phyloP scores from a whole-genome alignment of 352 stramenopile genomes.

The Globisporangium recalcitrans region DNA sequence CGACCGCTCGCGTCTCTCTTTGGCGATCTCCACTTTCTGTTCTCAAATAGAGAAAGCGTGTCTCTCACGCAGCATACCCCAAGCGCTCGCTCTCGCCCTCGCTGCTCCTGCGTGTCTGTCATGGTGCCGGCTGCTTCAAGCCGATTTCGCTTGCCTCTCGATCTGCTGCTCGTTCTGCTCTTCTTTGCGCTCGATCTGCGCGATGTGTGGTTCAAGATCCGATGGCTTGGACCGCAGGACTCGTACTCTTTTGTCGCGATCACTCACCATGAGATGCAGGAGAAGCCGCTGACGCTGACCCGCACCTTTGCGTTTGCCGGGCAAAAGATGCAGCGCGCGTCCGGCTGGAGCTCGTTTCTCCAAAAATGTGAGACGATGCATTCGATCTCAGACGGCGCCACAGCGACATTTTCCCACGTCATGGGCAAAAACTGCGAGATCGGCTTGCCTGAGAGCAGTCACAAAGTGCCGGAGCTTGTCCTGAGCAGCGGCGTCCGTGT shows the following conservation, averaged over 20 bases:
- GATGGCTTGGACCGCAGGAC: constrained; percentile 40
- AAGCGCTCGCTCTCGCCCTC: neutral
- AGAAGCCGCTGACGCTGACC: constrained; percentile 1
- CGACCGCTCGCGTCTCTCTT: neutral
- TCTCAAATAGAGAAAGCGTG: neutral
- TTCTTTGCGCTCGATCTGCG: constrained; percentile 39
- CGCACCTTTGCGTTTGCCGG: constrained; percentile 14
- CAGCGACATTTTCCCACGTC: constrained; percentile 23
- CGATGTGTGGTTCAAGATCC: constrained; percentile 56
- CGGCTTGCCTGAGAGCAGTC: constrained; percentile 18
- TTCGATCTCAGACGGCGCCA: constrained; percentile 14
- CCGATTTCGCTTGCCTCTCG: constrained; percentile 10
- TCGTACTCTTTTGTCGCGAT: constrained; percentile 33
- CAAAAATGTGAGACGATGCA: constrained; percentile 34
- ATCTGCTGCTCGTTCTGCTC: constrained; percentile 26
- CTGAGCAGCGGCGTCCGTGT: constrained; percentile 36
- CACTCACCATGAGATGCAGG: constrained; percentile 22
- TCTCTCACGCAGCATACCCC: neutral
- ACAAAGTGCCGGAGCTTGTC: constrained; percentile 29
- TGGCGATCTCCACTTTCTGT: neutral
- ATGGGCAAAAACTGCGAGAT: constrained; percentile 42
- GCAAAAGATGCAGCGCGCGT: constrained; percentile 19
- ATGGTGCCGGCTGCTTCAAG: neutral
- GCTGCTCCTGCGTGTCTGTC: neutral
- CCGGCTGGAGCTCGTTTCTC: constrained; percentile 48